Conservation (phyloP, 1,139 yeast species). For the Zygosaccharomyces pseudobailii region DNA sequence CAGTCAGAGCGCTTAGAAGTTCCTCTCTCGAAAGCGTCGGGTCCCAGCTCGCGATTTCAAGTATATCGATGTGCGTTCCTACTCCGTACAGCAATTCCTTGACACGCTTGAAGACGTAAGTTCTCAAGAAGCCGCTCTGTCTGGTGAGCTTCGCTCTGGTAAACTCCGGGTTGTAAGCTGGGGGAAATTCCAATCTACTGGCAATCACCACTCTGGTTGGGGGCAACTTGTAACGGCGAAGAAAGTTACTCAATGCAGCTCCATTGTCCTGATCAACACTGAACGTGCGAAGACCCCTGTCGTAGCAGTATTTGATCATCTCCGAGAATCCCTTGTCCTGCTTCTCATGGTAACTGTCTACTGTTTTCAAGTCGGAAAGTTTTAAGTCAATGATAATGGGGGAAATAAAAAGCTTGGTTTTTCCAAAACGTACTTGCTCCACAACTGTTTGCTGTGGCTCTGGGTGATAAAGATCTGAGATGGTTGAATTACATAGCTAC, state of each 20-base stretch:
- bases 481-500: not conserved
- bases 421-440: slow-evolving; percentile 16
- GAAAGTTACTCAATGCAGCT: slow-evolving; percentile 36
- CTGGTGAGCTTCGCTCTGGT: not conserved
- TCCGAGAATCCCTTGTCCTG: slow-evolving; percentile 33
- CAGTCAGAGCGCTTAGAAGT: not conserved
- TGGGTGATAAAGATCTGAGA: not conserved
- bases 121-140: not conserved
- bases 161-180: not conserved
- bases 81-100: not conserved
- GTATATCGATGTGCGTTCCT: slow-evolving; percentile 1
- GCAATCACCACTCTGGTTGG: not conserved
- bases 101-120: not conserved
- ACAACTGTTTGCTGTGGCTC: not conserved
- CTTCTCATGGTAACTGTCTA: slow-evolving; percentile 42
- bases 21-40: slow-evolving; percentile 1
- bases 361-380: slow-evolving; percentile 47
- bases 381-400: slow-evolving; percentile 51
- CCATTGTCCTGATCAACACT: slow-evolving; percentile 43
- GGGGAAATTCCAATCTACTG: not conserved
- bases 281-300: slow-evolving; percentile 42
- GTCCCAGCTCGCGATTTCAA: not conserved
- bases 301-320: slow-evolving; percentile 42
- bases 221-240: slow-evolving; percentile 30
- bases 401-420: slow-evolving; percentile 43